These are phyloP conservation scores for Casuarina cunninghamiana DNA, from an alignment of 306 rosid species.

Conservation along the genomic window DNA sequence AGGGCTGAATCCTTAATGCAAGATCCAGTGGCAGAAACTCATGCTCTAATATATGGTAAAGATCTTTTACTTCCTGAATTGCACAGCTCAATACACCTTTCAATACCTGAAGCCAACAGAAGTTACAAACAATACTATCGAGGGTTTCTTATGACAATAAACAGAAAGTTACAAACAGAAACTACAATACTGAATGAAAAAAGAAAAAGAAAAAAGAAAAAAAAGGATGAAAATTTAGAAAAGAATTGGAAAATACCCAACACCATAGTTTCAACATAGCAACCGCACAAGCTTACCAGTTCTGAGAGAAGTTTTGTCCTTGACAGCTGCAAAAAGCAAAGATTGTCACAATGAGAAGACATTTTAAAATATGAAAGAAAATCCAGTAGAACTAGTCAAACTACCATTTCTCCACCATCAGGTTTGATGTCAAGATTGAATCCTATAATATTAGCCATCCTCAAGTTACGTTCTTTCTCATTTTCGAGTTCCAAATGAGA, in stretches of 20 bases:
- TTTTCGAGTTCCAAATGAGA: conserved; percentile 88
- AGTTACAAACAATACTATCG: too few relatives aligned
- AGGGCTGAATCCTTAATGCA: conserved; percentile 68
- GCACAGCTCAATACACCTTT: conserved; percentile 96
- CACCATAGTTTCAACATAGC: background rate
- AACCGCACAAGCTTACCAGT: conserved; percentile 55
- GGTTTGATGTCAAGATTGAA: conserved; percentile 79
- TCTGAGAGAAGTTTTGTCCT: conserved; percentile 82
- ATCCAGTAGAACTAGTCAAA: conserved; percentile 17
- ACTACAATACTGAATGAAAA: background rate
- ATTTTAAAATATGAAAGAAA: background rate
- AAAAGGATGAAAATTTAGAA: background rate
- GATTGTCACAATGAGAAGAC: background rate
- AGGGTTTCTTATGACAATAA: background rate
- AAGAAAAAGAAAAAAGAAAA: too few relatives aligned
- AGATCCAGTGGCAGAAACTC: conserved; percentile 85
- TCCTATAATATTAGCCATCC: conserved; percentile 90
- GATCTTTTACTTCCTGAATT: conserved; percentile 94
- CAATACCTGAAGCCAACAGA: conserved; percentile 40
- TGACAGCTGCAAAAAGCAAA: conserved; percentile 63
- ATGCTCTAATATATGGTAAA: conserved; percentile 80
- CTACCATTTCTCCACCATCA: conserved; percentile 91
- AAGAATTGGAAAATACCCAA: background rate
- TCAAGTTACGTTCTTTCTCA: conserved; percentile 84
- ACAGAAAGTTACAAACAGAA: background rate